Evolutionary conservation across 768 basidiomycete genomes (phyloP), one percentile per base, ranked within the genome.

Genomic region (Lactarius tabidus): DNA sequence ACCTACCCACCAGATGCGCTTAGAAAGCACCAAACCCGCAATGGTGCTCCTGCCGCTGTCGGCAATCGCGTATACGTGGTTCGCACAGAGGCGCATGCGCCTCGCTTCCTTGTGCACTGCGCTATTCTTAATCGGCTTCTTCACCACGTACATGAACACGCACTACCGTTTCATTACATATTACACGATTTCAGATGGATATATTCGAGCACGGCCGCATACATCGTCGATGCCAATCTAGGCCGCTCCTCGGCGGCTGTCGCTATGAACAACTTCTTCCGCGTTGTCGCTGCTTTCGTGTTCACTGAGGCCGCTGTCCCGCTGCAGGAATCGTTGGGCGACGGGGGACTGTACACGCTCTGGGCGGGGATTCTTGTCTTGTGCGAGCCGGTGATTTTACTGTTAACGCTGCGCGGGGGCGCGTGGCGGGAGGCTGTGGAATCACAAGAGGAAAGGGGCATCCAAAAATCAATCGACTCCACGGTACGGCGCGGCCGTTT

Each of bases 141-240:
- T 87, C 66, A 80, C 85, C 9, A 86, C 91, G 91, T 92, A 66
- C n/a, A n/a, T n/a, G n/a, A 72, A 86, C 73, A 3, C 17, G n/a
- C n/a, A n/a, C n/a, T n/a, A n/a, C n/a, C n/a, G n/a, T n/a, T 14
- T 51, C 36, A 36, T 20, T 29, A 28, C 35, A 29, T 59, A 35
- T 23, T 26, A 23, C 48, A 8, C 45, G 43, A 31, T 61, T 29
- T 12, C 65, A 85, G 83, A 70, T 80, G 80, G 75, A 84, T 87
- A 56, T 89, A 90, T 72, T 76, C 85, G 20, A 85, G 85, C 58
- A 88, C 89, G 0, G 75, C 95, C 35, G 89, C 93, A 0, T 95
- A 94, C 70, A 80, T 95, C 38, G 91, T 95, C 18, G 93, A 97
- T 70, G 85, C 91, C 6, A 97, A 95, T 72, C 79, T 80, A 7